These are phyloP conservation scores for Gossypium mustelinum DNA, from an alignment of 345 rosid species.

Conservation along the genomic window DNA sequence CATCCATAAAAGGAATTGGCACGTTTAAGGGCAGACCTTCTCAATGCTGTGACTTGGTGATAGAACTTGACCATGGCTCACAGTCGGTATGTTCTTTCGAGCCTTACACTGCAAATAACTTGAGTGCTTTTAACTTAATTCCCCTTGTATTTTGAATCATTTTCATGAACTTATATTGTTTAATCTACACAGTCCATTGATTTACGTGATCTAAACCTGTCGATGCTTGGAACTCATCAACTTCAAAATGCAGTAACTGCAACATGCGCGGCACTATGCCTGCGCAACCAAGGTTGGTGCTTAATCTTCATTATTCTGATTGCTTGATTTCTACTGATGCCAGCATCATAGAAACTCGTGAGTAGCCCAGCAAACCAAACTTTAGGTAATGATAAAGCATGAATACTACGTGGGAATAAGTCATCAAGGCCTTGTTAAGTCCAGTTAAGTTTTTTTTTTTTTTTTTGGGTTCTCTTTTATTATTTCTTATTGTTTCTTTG, in stretches of 20 bases:
- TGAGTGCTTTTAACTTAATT: neutral
- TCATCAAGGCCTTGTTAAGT: constrained; percentile 1
- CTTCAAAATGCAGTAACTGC: constrained; percentile 87
- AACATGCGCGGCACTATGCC: constrained; percentile 65
- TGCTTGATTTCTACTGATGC: neutral
- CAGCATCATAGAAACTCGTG: neutral
- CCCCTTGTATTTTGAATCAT: neutral
- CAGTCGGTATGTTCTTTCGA: constrained; percentile 42
- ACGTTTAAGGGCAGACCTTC: constrained; percentile 40
- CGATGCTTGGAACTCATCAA: constrained; percentile 86
- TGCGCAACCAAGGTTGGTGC: constrained; percentile 55
- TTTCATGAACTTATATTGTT: neutral
- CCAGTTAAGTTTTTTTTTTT: neutral
- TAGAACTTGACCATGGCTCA: constrained; percentile 42
- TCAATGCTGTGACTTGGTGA: constrained; percentile 55
- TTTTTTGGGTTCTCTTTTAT: neutral
- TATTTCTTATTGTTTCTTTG: constrained; percentile 3
- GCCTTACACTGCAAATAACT: neutral
- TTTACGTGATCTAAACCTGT: constrained; percentile 54
- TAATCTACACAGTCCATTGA: constrained; percentile 44
- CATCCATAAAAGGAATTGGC: constrained; percentile 45
- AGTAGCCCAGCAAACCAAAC: neutral
- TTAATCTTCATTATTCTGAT: constrained; percentile 5
- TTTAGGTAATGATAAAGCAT: neutral
- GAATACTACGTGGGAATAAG: neutral